Percentiles rank a stretch among this genome's conserved stretches.
Conservation (phyloP, 1,139 yeast genomes). For the Taphrina flavorubra region DNA sequence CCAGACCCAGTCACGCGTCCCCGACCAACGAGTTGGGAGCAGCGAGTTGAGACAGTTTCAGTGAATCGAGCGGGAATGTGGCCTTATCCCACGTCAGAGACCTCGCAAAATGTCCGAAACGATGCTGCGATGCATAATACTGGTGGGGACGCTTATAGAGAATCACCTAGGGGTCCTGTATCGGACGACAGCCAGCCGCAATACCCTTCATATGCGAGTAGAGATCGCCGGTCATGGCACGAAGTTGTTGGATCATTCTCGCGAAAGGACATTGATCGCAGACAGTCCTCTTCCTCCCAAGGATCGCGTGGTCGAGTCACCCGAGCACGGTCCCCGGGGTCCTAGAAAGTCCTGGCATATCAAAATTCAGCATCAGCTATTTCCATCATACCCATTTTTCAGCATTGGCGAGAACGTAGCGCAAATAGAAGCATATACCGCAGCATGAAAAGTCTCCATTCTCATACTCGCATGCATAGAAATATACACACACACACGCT, state of each 20-base stretch:
- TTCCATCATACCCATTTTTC: not conserved
- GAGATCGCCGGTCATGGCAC: not conserved
- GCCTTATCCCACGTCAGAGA: too few species aligned
- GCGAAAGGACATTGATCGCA: not conserved
- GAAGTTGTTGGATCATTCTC: not conserved
- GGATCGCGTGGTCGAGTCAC: not conserved
- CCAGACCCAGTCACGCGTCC: too few species aligned
- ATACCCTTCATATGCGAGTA: not conserved
- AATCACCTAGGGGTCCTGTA: too few species aligned
- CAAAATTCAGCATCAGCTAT: too few species aligned
- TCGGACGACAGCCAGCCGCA: not conserved
- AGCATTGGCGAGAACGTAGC: not conserved
- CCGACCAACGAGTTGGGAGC: not conserved
- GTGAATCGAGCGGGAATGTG: too few species aligned
- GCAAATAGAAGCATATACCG: not conserved
- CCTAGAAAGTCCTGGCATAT: too few species aligned
- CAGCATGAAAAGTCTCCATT: not conserved
- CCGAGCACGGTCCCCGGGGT: too few species aligned
- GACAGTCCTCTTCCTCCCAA: not conserved
- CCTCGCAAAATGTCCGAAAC: too few species aligned
- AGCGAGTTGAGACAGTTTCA: not conserved
- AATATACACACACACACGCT: too few species aligned
- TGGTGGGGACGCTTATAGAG: too few species aligned
- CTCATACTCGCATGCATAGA: too few species aligned
- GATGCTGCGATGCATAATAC: too few species aligned